These are phyloP conservation scores for Oryza australiensis DNA, from an alignment of 176 grass and related monocot species.

Conservation along the genomic window DNA sequence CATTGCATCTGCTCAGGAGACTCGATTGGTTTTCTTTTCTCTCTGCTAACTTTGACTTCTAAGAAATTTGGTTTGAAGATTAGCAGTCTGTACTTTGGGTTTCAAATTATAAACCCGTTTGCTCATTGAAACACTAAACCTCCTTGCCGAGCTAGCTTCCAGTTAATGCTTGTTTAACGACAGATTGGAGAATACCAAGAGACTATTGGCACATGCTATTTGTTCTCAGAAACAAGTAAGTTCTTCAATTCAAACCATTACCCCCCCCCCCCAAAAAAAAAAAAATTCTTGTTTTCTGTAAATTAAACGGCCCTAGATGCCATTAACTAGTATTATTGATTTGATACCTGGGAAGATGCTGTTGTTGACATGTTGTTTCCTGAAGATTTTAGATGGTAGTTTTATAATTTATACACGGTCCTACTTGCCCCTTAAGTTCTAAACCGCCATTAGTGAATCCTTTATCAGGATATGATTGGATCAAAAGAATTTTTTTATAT, in stretches of 20 bases:
- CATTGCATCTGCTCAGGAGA: not conserved
- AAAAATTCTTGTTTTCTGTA: constrained; percentile 16
- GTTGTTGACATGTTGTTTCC: not conserved
- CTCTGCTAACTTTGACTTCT: not conserved
- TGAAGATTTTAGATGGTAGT: not conserved
- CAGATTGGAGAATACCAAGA: constrained; percentile 90
- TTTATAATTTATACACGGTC: not conserved
- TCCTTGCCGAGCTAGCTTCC: not conserved
- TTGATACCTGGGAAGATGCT: not conserved
- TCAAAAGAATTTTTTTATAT: constrained; percentile 11
- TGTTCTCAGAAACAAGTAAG: constrained; percentile 76
- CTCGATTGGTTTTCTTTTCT: not conserved
- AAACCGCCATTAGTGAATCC: not conserved
- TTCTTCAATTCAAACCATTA: not conserved
- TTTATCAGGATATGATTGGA: not conserved
- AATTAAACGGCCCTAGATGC: not conserved
- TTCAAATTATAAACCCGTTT: not conserved
- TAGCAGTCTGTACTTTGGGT: not conserved
- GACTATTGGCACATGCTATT: constrained; percentile 74
- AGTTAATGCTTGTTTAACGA: constrained; percentile 30
- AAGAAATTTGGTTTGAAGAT: not conserved
- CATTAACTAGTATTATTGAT: not conserved
- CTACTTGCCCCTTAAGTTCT: not conserved
- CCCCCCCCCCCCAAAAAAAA: no score
- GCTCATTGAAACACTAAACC: not conserved